phyloP scores from a whole-genome alignment of 2,329 filamentous ascomycete species.

The Penicillium digitatum region DNA sequence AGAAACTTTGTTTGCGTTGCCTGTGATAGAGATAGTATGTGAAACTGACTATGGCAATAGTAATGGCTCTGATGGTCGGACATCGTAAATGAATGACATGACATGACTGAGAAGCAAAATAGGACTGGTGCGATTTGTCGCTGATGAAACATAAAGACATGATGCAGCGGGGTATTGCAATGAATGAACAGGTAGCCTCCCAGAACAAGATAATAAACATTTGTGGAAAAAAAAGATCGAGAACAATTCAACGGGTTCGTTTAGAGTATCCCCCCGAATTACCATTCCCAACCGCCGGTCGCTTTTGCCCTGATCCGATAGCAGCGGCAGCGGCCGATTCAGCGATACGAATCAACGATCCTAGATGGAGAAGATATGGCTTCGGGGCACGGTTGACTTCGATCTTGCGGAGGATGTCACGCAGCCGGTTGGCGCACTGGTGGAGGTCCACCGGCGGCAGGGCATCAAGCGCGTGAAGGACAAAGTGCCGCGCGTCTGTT shows the following conservation, averaged over 20 bases:
- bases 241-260: conserved; percentile 28
- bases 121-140: conserved; percentile 8
- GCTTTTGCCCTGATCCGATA: conserved; percentile 30
- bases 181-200: conserved; percentile 23
- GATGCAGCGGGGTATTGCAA: conserved; percentile 26
- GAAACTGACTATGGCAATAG: not conserved
- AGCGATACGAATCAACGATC: conserved; percentile 29
- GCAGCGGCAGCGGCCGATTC: conserved; percentile 20
- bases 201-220: conserved; percentile 13
- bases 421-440: conserved; percentile 30
- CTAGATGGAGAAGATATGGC: conserved; percentile 34
- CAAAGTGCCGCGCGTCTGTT: conserved; percentile 31
- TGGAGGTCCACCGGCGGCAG: conserved; percentile 32
- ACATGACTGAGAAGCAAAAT: not conserved
- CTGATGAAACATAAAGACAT: conserved; percentile 6
- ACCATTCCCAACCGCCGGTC: conserved; percentile 26
- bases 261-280: conserved; percentile 33
- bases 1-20: not conserved
- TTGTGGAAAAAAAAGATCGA: conserved; percentile 4
- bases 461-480: conserved; percentile 39
- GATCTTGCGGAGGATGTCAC: conserved; percentile 39
- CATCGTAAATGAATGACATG: not conserved
- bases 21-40: not conserved
- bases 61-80: not conserved
- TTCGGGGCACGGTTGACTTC: conserved; percentile 42